A percentile compares a stretch with the other conserved stretches of the same genome.
These are phyloP conservation scores for Hirsutella rhossiliensis DNA, from an alignment of 2,329 filamentous ascomycete genomes.

Conservation along the genomic window DNA sequence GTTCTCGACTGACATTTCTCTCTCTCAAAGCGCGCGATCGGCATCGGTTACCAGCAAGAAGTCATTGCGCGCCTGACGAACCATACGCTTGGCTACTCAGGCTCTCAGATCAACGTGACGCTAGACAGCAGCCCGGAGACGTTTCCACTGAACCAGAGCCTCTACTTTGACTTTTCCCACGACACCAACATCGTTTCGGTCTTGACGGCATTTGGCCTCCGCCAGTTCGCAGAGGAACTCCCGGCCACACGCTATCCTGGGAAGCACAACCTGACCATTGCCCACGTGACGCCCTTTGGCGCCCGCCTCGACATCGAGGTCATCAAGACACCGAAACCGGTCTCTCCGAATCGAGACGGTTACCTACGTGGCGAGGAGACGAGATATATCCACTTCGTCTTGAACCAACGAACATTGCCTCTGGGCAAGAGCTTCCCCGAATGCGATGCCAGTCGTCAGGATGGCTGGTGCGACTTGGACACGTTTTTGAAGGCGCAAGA, in stretches of 20 bases:
- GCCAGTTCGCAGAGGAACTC: slow-evolving; percentile 51
- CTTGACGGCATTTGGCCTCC: slow-evolving; percentile 60
- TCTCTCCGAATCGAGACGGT: slow-evolving; percentile 40
- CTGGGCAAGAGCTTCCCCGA: slow-evolving; percentile 52
- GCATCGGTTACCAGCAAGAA: slow-evolving; percentile 63
- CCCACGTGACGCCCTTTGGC: slow-evolving; percentile 59
- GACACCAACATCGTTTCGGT: slow-evolving; percentile 63
- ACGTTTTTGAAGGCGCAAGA: slow-evolving; percentile 54
- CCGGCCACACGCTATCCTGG: slow-evolving; percentile 42
- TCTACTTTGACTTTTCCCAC: slow-evolving; percentile 71
- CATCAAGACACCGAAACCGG: slow-evolving; percentile 53
- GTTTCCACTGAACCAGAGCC: slow-evolving; percentile 60
- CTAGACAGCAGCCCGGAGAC: slow-evolving; percentile 55
- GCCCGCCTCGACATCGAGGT: slow-evolving; percentile 64
- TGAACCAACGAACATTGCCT: slow-evolving; percentile 64
- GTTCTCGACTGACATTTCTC: background rate
- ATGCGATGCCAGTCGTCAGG: slow-evolving; percentile 49
- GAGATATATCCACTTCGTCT: slow-evolving; percentile 60
- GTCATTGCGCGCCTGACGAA: slow-evolving; percentile 58
- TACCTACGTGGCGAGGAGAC: slow-evolving; percentile 44
- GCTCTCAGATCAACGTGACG: slow-evolving; percentile 55
- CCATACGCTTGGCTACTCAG: slow-evolving; percentile 47
- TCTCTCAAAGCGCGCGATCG: slow-evolving; percentile 45
- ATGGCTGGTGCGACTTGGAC: slow-evolving; percentile 66
- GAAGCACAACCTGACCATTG: slow-evolving; percentile 50